Percentiles rank a stretch among this genome's conserved stretches.
Evolutionary conservation across 345 rosid species (phyloP).

Genomic region (Eucalyptus tenuipes): DNA sequence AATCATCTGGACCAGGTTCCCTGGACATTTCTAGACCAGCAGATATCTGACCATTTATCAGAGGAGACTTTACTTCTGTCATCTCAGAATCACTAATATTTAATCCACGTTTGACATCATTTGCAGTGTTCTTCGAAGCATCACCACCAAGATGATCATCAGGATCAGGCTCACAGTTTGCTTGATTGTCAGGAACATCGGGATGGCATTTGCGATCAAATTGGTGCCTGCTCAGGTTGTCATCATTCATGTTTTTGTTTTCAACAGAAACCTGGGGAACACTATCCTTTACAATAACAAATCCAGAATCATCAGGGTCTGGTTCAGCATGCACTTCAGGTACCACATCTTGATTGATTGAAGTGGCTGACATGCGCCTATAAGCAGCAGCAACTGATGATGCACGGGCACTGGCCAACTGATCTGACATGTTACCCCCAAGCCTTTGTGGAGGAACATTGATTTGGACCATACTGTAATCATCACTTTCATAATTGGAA

Average conservation of each 20-base stretch:
- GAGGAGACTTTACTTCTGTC: background rate
- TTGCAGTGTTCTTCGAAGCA: background rate
- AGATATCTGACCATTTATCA: background rate
- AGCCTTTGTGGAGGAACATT: constrained; percentile 30
- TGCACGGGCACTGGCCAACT: constrained; percentile 52
- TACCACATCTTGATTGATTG: background rate
- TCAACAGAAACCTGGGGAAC: background rate
- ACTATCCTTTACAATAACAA: background rate
- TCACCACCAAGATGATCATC: constrained; percentile 39
- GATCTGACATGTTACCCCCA: constrained; percentile 49
- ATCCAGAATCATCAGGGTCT: background rate
- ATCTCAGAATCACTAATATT: background rate
- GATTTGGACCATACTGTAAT: constrained; percentile 9
- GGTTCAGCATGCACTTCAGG: background rate
- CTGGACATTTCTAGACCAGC: background rate
- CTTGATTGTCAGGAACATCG: background rate
- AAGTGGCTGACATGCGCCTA: constrained; percentile 31
- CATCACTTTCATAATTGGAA: constrained; percentile 25
- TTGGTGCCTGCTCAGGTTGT: background rate
- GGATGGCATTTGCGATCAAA: background rate
- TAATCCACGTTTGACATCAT: background rate
- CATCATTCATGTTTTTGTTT: background rate
- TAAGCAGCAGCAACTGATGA: constrained; percentile 89
- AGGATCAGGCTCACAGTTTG: constrained; percentile 1
- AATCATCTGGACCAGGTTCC: constrained; percentile 32